These are phyloP conservation scores for Candida sithepensis DNA, from an alignment of 805 yeast species.

Conservation along the genomic window DNA sequence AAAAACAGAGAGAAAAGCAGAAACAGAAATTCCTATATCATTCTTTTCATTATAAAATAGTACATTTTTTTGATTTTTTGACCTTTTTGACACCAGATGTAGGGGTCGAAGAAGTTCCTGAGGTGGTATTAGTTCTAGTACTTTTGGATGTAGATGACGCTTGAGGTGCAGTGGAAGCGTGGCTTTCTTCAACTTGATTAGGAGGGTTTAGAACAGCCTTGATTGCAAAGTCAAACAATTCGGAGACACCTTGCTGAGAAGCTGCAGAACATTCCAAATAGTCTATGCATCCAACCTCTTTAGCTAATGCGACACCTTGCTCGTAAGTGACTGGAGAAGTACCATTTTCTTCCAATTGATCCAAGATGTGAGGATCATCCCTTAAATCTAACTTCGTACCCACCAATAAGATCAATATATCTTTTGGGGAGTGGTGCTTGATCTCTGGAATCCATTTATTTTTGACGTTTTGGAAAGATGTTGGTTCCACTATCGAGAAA, in stretches of 20 bases:
- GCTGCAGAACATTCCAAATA: constrained; percentile 90
- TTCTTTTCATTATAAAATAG: constrained; percentile 33
- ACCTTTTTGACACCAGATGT: constrained; percentile 12
- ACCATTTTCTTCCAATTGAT: constrained; percentile 60
- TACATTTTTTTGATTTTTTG: constrained; percentile 48
- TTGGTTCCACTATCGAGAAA: constrained; percentile 78
- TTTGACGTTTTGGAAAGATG: constrained; percentile 75
- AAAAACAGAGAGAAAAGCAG: not conserved
- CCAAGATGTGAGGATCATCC: constrained; percentile 74
- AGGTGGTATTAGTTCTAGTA: constrained; percentile 7
- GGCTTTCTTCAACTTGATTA: constrained; percentile 4
- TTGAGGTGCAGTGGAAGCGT: not conserved
- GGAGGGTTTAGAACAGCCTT: constrained; percentile 61
- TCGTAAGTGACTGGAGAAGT: constrained; percentile 55
- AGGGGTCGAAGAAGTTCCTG: not conserved
- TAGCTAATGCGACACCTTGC: constrained; percentile 66
- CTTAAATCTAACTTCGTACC: constrained; percentile 90
- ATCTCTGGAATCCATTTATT: constrained; percentile 87
- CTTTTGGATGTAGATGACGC: not conserved
- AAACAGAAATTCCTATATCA: not conserved
- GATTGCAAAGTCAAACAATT: constrained; percentile 80
- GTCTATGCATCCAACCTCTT: constrained; percentile 66
- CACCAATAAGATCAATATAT: constrained; percentile 64
- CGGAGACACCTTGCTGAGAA: constrained; percentile 81
- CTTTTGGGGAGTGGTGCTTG: constrained; percentile 74